phyloP scores from a whole-genome alignment of 352 stramenopile species.

The Globisporangium acanthophoron region DNA sequence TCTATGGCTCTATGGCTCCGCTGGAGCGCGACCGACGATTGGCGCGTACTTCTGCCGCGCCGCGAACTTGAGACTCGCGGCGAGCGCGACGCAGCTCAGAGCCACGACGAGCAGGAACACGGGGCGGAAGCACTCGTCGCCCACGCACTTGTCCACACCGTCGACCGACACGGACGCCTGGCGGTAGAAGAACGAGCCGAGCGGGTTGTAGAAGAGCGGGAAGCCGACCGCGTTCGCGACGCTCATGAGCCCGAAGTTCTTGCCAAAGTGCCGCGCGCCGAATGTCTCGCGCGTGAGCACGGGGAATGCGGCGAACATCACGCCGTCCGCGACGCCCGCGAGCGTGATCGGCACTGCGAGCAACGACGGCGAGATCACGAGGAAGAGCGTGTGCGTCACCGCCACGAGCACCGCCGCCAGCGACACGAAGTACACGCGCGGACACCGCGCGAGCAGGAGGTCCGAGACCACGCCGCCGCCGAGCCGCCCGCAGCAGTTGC shows the following conservation, averaged over 20 bases:
- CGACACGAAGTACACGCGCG: constrained; percentile 59
- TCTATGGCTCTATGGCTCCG: neutral
- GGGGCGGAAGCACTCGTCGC: constrained; percentile 48
- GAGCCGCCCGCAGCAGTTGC: constrained; percentile 54
- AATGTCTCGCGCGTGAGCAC: constrained; percentile 72
- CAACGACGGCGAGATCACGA: constrained; percentile 32
- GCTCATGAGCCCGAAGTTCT: constrained; percentile 76
- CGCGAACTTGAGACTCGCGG: constrained; percentile 51
- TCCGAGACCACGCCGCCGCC: constrained; percentile 57
- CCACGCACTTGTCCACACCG: constrained; percentile 45
- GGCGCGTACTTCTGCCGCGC: constrained; percentile 22
- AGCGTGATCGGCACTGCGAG: constrained; percentile 55
- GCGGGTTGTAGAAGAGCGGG: constrained; percentile 63
- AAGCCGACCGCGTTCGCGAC: constrained; percentile 70
- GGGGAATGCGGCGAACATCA: constrained; percentile 71
- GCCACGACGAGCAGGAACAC: constrained; percentile 55
- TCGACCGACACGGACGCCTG: constrained; percentile 25
- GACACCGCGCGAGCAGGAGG: constrained; percentile 35
- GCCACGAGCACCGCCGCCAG: constrained; percentile 49
- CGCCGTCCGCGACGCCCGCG: constrained; percentile 53
- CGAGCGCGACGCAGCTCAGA: constrained; percentile 43
- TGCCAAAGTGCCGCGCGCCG: constrained; percentile 60
- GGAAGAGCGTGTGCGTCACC: constrained; percentile 52
- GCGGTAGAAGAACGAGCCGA: constrained; percentile 59
- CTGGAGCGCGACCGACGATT: neutral